Percentiles rank a stretch among this genome's conserved stretches.
Evolutionary conservation across 139 green algal species (phyloP).

Genomic region (Tetratostichococcus sp.): DNA sequence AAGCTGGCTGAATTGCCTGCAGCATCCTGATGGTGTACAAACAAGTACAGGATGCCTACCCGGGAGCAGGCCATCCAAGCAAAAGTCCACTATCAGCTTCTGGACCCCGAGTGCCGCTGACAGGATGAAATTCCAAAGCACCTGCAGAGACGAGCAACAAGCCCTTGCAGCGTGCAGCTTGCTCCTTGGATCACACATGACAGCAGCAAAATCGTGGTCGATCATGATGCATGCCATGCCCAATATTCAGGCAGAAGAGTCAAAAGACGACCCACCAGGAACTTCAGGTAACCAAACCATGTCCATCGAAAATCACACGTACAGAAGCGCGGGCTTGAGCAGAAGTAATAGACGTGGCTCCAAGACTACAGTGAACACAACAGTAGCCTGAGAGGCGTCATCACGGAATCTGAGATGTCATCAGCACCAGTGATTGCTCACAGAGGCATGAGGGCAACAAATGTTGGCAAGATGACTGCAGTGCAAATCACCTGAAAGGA

Average conservation of each 20-base stretch:
- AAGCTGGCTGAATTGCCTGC: no score
- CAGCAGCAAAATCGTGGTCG: no score
- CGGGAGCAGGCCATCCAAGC: slow-evolving; percentile 65
- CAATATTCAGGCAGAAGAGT: no score
- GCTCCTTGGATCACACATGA: no score
- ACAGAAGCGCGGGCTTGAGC: slow-evolving; percentile 65
- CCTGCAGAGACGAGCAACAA: neutral
- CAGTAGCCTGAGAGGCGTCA: neutral
- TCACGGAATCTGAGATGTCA: no score
- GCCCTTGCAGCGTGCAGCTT: no score
- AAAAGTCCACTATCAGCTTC: slow-evolving; percentile 49
- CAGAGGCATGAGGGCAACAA: no score
- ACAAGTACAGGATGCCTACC: slow-evolving; percentile 35
- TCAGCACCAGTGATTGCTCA: no score
- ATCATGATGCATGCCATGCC: no score
- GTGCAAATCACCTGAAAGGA: slow-evolving; percentile 6
- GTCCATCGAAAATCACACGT: slow-evolving; percentile 73
- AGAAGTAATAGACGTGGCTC: slow-evolving; percentile 80
- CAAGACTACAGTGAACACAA: slow-evolving; percentile 26
- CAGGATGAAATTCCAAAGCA: slow-evolving; percentile 69
- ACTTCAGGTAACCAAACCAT: slow-evolving; percentile 58
- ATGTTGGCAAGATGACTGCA: no score
- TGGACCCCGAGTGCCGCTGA: slow-evolving; percentile 55
- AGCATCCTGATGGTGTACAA: no score
- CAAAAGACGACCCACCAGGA: slow-evolving; percentile 11